Evolutionary conservation across 345 rosid genomes (phyloP), one percentile per base, ranked within the genome.

Genomic region (Euphorbia pulcherrima): DNA sequence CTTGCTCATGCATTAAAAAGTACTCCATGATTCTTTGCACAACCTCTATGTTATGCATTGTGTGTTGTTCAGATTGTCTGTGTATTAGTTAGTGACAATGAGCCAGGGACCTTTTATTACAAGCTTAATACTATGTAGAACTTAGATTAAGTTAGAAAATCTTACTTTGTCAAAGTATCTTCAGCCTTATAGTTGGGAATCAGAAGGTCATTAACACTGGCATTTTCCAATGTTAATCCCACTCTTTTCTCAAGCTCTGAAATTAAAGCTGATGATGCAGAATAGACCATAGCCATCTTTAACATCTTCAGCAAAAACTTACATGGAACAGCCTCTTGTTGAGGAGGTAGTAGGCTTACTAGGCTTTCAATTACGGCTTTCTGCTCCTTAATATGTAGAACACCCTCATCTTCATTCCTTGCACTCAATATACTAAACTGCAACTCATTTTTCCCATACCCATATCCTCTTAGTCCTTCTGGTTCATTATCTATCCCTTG

Each of bases 211-310:
- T 83, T 65, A 48, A 82, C 93, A 58, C 61, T 83, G 58, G 90
- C 93, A 53, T 84, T 88, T 69, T 86, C 89, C 78, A 92, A 57
- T 65, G 65, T 71, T 77, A 83, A 68, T 20, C 96, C 90, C 0
- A 78, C 84, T 62, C 88, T 82, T 74, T 84, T 87, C 82, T 92
- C 93, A 27, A 92, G 92, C 71, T 92, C 93, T 62, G 90, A 80
- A 68, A 87, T 79, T 48, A 88, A 69, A 75, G 93, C 96, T 29
- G 88, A 83, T 39, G 98, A 83, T 68, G 80, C 93, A 30, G 90
- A 83, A 46, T 83, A 86, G 60, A 87, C 80, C 40, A 83, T 81
- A 41, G 92, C 89, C 71, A 81, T 82, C 82, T 85, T 88, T 75
- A 92, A 65, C 83, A 92, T 77, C 81, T 80, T 85, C 84, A 83